These are phyloP conservation scores for Teunomyces funiuensis DNA, from an alignment of 805 yeast species.

Conservation along the genomic window DNA sequence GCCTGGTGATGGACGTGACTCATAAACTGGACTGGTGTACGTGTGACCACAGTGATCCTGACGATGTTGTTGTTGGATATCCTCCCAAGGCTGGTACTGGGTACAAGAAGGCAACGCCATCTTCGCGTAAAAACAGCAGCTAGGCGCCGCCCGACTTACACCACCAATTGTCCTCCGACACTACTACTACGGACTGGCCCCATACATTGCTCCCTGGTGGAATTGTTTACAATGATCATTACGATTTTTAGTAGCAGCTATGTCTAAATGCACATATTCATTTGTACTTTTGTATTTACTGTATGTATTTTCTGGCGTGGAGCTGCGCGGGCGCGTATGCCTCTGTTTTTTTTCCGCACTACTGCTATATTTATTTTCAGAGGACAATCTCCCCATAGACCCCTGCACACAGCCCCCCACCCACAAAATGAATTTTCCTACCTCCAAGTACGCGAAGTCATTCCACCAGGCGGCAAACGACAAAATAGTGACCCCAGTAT, in stretches of 20 bases:
- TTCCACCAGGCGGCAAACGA: conserved; percentile 3
- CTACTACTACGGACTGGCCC: too few relatives aligned
- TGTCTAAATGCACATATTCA: background rate
- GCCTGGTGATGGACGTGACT: conserved; percentile 54
- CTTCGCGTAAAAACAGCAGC: conserved; percentile 7
- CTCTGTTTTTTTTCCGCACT: background rate
- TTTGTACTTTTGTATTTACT: too few relatives aligned
- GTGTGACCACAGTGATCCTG: conserved; percentile 46
- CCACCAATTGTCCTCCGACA: too few relatives aligned
- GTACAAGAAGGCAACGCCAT: conserved; percentile 10
- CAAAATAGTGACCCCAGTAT: conserved; percentile 6
- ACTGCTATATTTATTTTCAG: background rate
- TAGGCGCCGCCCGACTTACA: too few relatives aligned
- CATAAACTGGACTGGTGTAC: conserved; percentile 53
- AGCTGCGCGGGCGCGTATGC: too few relatives aligned
- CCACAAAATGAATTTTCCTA: background rate
- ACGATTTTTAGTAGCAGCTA: background rate
- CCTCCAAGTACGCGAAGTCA: conserved; percentile 2
- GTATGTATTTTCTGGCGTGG: background rate
- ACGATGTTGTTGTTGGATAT: conserved; percentile 29
- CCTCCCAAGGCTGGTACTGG: conserved; percentile 71
- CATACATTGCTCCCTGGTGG: background rate
- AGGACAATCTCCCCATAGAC: background rate
- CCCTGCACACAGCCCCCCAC: conserved; percentile 1
- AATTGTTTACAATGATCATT: background rate